Evolutionary conservation across 2,329 filamentous ascomycete species (phyloP).

Genomic region (Calonectria leucothoes): DNA sequence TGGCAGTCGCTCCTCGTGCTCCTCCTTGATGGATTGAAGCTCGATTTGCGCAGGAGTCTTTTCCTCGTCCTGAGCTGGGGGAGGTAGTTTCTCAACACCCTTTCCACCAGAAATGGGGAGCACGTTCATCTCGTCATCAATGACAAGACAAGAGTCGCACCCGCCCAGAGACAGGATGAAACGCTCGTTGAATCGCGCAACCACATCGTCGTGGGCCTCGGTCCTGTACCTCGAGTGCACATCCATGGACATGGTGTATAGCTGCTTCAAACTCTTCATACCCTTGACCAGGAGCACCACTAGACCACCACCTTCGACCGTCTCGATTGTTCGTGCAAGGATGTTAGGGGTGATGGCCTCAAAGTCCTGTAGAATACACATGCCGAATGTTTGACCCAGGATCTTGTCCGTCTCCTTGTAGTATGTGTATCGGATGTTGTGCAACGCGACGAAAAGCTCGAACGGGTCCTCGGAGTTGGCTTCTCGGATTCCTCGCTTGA

Average conservation of each 20-base stretch:
- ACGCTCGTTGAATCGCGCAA: slow-evolving; percentile 96
- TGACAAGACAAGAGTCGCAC: slow-evolving; percentile 93
- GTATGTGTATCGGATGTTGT: slow-evolving; percentile 98
- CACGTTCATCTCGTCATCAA: slow-evolving; percentile 98
- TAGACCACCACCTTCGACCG: slow-evolving; percentile 94
- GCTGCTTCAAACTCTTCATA: slow-evolving; percentile 96
- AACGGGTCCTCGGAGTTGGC: slow-evolving; percentile 94
- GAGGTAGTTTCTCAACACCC: slow-evolving; percentile 84
- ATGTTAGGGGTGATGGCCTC: slow-evolving; percentile 98
- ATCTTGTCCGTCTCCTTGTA: slow-evolving; percentile 99
- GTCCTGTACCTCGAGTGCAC: slow-evolving; percentile 96
- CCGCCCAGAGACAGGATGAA: slow-evolving; percentile 96
- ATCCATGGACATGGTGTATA: slow-evolving; percentile 98
- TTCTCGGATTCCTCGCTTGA: slow-evolving; percentile 94
- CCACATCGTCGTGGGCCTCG: slow-evolving; percentile 94
- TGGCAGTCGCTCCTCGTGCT: slow-evolving; percentile 84
- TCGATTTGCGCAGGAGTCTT: slow-evolving; percentile 79
- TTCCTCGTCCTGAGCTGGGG: slow-evolving; percentile 78
- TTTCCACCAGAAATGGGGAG: slow-evolving; percentile 96
- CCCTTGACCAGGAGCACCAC: slow-evolving; percentile 93
- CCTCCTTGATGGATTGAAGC: slow-evolving; percentile 88
- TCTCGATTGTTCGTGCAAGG: slow-evolving; percentile 94
- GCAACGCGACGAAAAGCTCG: slow-evolving; percentile 94
- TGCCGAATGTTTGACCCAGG: slow-evolving; percentile 95
- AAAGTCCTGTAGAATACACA: slow-evolving; percentile 98